Percentiles rank a stretch among this genome's conserved stretches.
These are phyloP conservation scores for Aspergillus sp. DNA, from an alignment of 2,329 filamentous ascomycete genomes.

Conservation along the genomic window DNA sequence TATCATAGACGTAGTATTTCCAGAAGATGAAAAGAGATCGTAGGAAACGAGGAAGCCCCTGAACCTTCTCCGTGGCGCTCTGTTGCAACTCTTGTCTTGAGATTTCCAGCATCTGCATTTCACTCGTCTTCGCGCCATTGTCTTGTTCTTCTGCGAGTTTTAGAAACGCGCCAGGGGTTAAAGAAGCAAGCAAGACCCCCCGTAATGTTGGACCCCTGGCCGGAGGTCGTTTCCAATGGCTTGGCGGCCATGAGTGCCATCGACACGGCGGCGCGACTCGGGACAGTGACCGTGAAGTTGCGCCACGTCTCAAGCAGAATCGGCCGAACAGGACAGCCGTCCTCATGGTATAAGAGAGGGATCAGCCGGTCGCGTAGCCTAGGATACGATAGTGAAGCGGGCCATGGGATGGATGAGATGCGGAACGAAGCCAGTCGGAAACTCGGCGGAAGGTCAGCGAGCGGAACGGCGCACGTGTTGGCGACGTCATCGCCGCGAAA, in stretches of 20 bases:
- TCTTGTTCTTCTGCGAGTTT: constrained; percentile 54
- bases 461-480: constrained; percentile 14
- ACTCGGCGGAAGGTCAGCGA: background rate
- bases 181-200: constrained; percentile 40
- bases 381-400: background rate
- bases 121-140: constrained; percentile 63
- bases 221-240: constrained; percentile 14
- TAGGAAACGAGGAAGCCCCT: constrained; percentile 57
- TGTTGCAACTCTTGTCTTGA: constrained; percentile 77
- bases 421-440: background rate
- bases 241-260: constrained; percentile 31
- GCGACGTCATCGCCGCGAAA: constrained; percentile 13
- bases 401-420: background rate
- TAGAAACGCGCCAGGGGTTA: constrained; percentile 61
- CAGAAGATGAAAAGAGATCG: constrained; percentile 65
- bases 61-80: constrained; percentile 61
- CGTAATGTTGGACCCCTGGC: constrained; percentile 26
- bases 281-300: constrained; percentile 34
- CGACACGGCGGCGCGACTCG: constrained; percentile 28
- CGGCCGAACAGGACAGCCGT: constrained; percentile 49
- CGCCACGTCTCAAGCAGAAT: constrained; percentile 48
- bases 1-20: constrained; percentile 65
- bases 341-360: constrained; percentile 47
- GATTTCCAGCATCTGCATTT: constrained; percentile 81
- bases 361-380: constrained; percentile 3